A percentile compares a stretch with the other conserved stretches of the same genome.
Evolutionary conservation across 1,139 yeast genomes (phyloP).

Genomic region (Scheffersomyces cryptocercus): DNA sequence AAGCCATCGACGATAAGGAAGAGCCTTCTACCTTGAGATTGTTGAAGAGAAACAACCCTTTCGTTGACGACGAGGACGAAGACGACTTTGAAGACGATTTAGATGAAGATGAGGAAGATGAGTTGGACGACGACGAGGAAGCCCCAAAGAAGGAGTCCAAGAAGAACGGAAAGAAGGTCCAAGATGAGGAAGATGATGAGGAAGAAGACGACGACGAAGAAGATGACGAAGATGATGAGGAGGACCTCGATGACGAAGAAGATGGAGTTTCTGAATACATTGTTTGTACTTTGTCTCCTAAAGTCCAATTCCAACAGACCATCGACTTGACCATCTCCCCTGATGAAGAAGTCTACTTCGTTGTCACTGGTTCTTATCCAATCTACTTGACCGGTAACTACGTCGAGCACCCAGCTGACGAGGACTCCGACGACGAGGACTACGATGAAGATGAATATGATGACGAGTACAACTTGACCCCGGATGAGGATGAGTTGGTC

Average conservation of each 20-base stretch:
- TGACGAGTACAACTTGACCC: slow-evolving; percentile 84
- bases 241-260: slow-evolving; percentile 54
- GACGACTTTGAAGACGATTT: slow-evolving; percentile 39
- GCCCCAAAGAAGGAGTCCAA: slow-evolving; percentile 33
- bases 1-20: slow-evolving; percentile 73
- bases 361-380: slow-evolving; percentile 94
- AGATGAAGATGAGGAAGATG: slow-evolving; percentile 57
- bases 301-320: slow-evolving; percentile 82
- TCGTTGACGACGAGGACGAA: slow-evolving; percentile 50
- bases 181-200: slow-evolving; percentile 30
- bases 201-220: slow-evolving; percentile 53
- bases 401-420: slow-evolving; percentile 91
- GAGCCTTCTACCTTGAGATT: slow-evolving; percentile 88
- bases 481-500: slow-evolving; percentile 85
- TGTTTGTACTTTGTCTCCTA: slow-evolving; percentile 88
- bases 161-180: slow-evolving; percentile 15
- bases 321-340: slow-evolving; percentile 88
- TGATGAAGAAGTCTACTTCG: slow-evolving; percentile 91
- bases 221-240: slow-evolving; percentile 60
- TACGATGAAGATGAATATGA: slow-evolving; percentile 52
- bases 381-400: slow-evolving; percentile 93
- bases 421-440: slow-evolving; percentile 55
- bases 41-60: slow-evolving; percentile 67
- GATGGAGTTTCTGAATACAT: slow-evolving; percentile 72
- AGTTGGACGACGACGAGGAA: slow-evolving; percentile 50